Percentiles rank a stretch among this genome's conserved stretches.
phyloP scores from a whole-genome alignment of 495 filamentous ascomycete species.

The Extremus antarcticus region DNA sequence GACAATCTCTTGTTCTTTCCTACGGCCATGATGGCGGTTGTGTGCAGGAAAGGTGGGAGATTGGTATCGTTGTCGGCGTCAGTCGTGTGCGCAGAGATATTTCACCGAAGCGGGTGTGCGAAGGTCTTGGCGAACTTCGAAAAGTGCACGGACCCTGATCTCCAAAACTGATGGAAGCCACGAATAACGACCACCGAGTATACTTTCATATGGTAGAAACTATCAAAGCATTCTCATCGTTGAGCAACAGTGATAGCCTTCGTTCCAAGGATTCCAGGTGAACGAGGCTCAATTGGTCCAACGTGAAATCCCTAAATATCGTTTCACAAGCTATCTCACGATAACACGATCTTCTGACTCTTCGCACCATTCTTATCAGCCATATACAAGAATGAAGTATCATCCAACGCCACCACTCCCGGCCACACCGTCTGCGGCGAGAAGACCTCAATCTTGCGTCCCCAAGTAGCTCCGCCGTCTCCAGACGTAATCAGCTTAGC shows the following conservation, averaged over 20 bases:
- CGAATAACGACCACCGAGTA: no score
- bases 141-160: no score
- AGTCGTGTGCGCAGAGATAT: background rate
- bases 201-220: no score
- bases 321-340: no score
- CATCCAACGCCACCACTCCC: slow-evolving; percentile 31
- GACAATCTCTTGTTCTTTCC: slow-evolving; percentile 99
- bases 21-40: slow-evolving; percentile 41
- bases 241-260: no score
- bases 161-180: no score
- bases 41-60: slow-evolving; percentile 8
- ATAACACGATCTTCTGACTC: slow-evolving; percentile 19
- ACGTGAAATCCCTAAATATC: no score
- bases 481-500: slow-evolving; percentile 32
- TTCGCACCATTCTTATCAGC: slow-evolving; percentile 31
- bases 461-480: slow-evolving; percentile 34
- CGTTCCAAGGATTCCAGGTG: no score
- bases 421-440: slow-evolving; percentile 32
- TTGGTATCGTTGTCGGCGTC: slow-evolving; percentile 6
- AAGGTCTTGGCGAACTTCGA: no score
- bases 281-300: no score
- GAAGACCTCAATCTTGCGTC: slow-evolving; percentile 29
- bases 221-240: no score
- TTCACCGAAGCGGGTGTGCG: no score
- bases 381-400: slow-evolving; percentile 29